Conservation (phyloP, 352 stramenopile genomes). For the Phytophthora brassicae region DNA sequence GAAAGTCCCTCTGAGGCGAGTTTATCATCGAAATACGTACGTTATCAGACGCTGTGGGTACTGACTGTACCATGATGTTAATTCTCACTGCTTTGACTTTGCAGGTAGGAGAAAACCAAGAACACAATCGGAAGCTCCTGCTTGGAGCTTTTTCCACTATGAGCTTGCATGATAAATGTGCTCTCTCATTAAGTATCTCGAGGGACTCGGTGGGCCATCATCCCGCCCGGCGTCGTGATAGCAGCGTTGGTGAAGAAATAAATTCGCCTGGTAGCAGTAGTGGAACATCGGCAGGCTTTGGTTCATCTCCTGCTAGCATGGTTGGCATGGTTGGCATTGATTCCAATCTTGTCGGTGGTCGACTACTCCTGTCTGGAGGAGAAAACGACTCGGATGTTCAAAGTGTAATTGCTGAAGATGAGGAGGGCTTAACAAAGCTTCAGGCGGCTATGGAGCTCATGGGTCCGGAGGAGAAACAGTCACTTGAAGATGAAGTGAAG, state of each 20-base stretch:
- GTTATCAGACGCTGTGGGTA: constrained; percentile 12
- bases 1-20: constrained; percentile 35
- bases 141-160: constrained; percentile 86
- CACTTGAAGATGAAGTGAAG: constrained; percentile 84
- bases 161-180: constrained; percentile 89
- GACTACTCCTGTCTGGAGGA: constrained; percentile 34
- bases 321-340: constrained; percentile 23
- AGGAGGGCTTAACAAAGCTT: constrained; percentile 72
- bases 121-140: constrained; percentile 83
- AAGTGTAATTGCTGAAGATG: constrained; percentile 81
- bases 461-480: constrained; percentile 80
- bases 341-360: constrained; percentile 22
- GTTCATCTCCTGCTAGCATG: constrained; percentile 28
- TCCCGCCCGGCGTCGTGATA: constrained; percentile 46
- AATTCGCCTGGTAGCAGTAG: constrained; percentile 28
- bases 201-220: constrained; percentile 43
- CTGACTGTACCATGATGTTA: background rate
- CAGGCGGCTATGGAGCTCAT: constrained; percentile 87
- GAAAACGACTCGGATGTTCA: constrained; percentile 77
- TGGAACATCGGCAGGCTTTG: constrained; percentile 27
- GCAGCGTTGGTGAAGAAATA: constrained; percentile 60
- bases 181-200: constrained; percentile 80
- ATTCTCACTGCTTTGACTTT: constrained; percentile 10
- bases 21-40: constrained; percentile 49
- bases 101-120: constrained; percentile 70